Conservation (phyloP, 345 rosid species). For the Syzygium aqueum region DNA sequence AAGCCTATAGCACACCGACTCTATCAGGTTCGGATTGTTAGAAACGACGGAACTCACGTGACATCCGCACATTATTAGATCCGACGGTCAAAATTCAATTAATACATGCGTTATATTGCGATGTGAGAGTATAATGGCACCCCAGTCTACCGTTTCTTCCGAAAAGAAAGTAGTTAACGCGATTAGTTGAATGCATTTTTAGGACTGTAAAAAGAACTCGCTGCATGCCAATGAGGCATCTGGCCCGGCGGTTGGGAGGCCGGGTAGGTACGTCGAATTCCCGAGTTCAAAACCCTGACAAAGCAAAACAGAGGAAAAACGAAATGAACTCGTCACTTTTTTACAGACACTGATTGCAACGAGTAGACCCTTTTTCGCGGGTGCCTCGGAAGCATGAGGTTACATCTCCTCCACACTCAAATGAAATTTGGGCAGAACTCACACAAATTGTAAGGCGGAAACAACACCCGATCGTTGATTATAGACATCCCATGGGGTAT, state of each 20-base stretch:
- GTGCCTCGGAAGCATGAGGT: no score
- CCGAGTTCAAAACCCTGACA: not conserved
- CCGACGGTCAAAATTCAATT: not conserved
- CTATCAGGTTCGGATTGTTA: accelerated
- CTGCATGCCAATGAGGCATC: not conserved
- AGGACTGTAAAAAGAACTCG: not conserved
- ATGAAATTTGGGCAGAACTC: not conserved
- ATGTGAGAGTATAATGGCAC: accelerated
- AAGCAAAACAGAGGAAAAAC: no score
- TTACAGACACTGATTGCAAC: no score
- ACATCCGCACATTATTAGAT: not conserved
- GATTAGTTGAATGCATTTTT: not conserved
- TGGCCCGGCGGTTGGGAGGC: not conserved
- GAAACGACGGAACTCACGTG: accelerated
- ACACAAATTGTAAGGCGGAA: not conserved
- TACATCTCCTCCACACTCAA: no score
- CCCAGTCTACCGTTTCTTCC: not conserved
- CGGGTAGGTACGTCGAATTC: not conserved
- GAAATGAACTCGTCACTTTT: no score
- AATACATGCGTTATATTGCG: not conserved
- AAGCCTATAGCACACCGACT: not conserved
- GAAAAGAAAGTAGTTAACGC: not conserved
- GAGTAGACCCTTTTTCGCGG: no score
- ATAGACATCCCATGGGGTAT: not conserved
- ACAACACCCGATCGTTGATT: not conserved